Conservation (phyloP, 257 asterid species). For the Nicotiana otophora region DNA sequence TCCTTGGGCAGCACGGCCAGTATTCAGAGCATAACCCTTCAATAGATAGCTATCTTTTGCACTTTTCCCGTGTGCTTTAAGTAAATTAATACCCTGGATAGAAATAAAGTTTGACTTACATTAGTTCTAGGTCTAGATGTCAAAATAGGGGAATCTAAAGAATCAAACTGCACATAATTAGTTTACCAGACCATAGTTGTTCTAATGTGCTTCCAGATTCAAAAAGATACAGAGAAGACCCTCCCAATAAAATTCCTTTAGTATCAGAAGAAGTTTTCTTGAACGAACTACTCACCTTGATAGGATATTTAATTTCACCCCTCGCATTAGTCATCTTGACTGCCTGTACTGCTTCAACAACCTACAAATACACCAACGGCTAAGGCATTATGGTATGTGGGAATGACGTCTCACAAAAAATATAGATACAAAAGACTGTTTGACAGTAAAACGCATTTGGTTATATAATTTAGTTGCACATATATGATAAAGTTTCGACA, state of each 20-base stretch:
- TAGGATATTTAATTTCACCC: conserved; percentile 81
- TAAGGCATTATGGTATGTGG: background rate
- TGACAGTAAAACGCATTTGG: background rate
- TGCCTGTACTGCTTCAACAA: conserved; percentile 81
- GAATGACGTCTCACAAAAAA: background rate
- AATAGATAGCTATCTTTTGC: conserved; percentile 80
- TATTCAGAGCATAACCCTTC: conserved; percentile 86
- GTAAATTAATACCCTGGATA: conserved; percentile 78
- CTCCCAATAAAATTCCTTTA: background rate
- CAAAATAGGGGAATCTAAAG: background rate
- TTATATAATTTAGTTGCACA: background rate
- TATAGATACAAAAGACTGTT: background rate
- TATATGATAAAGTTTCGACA: background rate
- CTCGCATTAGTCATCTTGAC: conserved; percentile 84
- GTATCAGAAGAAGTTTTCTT: background rate
- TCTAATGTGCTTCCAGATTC: background rate
- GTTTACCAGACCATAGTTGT: background rate
- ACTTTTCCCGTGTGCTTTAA: conserved; percentile 93
- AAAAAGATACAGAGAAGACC: background rate
- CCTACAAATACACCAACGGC: conserved; percentile 30
- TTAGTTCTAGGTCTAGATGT: background rate
- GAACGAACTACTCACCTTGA: conserved; percentile 51
- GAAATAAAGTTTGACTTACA: conserved; percentile 5
- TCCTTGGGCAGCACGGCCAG: conserved; percentile 94
- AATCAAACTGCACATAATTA: background rate